These are phyloP conservation scores for Sporothrix phasma DNA, from an alignment of 2,329 filamentous ascomycete species.

Conservation along the genomic window DNA sequence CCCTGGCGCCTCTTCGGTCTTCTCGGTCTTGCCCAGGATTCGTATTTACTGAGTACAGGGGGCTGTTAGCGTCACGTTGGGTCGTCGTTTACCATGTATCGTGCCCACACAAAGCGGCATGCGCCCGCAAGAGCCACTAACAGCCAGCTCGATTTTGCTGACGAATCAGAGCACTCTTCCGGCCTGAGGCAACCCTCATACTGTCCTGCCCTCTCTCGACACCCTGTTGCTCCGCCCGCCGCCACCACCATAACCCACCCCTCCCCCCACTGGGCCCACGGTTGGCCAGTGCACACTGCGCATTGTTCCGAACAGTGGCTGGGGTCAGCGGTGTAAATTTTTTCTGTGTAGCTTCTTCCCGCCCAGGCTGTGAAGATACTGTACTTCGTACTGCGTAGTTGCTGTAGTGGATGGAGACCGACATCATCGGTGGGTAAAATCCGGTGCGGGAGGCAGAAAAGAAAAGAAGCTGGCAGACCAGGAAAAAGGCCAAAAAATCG, in stretches of 20 bases:
- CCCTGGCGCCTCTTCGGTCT: background rate
- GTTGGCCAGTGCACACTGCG: background rate
- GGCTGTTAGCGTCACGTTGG: background rate
- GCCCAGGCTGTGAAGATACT: constrained; percentile 7
- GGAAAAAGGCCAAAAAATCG: background rate
- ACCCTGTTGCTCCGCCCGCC: background rate
- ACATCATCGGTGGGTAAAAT: constrained; percentile 20
- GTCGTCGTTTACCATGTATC: background rate
- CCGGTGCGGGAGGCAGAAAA: constrained; percentile 8
- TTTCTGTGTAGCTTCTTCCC: constrained; percentile 19
- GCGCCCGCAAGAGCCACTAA: background rate
- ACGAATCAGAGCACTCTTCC: constrained; percentile 14
- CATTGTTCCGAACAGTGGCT: background rate
- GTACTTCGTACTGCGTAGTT: constrained; percentile 10
- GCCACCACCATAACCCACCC: background rate
- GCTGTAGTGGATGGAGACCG: constrained; percentile 11
- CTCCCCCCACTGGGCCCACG: background rate
- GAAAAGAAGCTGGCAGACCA: background rate
- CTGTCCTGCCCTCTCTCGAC: background rate
- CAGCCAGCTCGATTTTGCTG: constrained; percentile 1
- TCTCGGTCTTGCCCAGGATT: too few relatives aligned
- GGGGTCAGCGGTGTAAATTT: constrained; percentile 3
- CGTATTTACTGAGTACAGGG: too few relatives aligned
- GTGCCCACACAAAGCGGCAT: too few relatives aligned
- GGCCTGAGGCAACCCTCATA: constrained; percentile 16